phyloP scores from a whole-genome alignment of 2,329 filamentous ascomycete species.

The Pyricularia grisea region DNA sequence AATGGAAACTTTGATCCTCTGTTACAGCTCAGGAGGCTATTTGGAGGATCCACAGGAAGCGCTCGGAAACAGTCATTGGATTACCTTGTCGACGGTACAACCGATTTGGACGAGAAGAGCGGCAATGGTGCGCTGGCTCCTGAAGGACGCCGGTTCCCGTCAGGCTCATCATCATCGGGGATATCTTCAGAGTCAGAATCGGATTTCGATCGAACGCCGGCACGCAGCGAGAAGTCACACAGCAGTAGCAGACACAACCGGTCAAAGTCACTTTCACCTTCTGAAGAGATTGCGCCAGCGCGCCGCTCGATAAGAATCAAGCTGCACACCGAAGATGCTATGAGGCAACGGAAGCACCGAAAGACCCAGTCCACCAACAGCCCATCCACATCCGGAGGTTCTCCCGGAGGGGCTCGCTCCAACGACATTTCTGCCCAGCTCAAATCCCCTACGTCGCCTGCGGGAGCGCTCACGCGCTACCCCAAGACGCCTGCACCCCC shows the following conservation, averaged over 20 bases:
- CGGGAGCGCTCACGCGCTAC: constrained; percentile 73
- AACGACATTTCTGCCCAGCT: constrained; percentile 64
- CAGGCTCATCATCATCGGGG: constrained; percentile 51
- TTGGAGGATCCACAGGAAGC: constrained; percentile 33
- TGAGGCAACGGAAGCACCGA: constrained; percentile 63
- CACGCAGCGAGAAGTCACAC: constrained; percentile 11
- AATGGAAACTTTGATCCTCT: constrained; percentile 72
- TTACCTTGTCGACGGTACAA: constrained; percentile 19
- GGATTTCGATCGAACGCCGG: constrained; percentile 31
- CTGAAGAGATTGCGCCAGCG: constrained; percentile 57
- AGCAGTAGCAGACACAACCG: constrained; percentile 41
- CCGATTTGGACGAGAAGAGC: constrained; percentile 21
- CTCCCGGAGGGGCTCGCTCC: constrained; percentile 21
- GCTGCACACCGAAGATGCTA: constrained; percentile 69
- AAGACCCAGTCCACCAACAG: constrained; percentile 44
- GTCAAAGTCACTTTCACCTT: constrained; percentile 46
- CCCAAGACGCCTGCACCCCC: constrained; percentile 84
- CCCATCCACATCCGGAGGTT: constrained; percentile 26
- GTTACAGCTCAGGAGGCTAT: constrained; percentile 59
- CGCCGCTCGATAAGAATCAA: constrained; percentile 86
- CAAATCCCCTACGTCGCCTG: constrained; percentile 87
- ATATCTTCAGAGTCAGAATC: constrained; percentile 64
- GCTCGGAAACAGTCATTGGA: constrained; percentile 39
- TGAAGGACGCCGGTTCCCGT: constrained; percentile 21
- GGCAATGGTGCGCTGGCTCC: constrained; percentile 14